A percentile compares a stretch with the other conserved stretches of the same genome.
Conservation (phyloP, 768 basidiomycete genomes). For the Tylopilus cervinicoccineus region DNA sequence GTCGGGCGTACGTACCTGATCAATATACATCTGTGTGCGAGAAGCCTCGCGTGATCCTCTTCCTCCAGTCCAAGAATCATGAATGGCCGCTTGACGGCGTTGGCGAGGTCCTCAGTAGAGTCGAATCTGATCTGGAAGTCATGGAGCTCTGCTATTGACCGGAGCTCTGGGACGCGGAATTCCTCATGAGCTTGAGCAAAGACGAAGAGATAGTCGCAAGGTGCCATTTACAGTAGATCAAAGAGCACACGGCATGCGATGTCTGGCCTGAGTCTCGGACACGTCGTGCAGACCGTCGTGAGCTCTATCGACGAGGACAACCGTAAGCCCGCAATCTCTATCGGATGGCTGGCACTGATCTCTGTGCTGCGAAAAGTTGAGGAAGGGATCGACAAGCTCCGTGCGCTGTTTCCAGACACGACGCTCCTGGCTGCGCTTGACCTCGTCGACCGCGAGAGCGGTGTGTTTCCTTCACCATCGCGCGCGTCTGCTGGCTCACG, state of each 20-base stretch:
- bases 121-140: constrained; percentile 54
- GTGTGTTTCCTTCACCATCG: constrained; percentile 32
- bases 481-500: neutral
- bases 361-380: constrained; percentile 35
- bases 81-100: constrained; percentile 54
- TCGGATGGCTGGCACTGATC: neutral
- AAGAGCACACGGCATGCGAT: constrained; percentile 5
- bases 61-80: constrained; percentile 65
- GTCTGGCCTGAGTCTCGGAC: constrained; percentile 18
- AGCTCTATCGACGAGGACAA: constrained; percentile 30
- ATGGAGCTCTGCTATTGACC: constrained; percentile 71
- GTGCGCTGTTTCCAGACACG: constrained; percentile 56
- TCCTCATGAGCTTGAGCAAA: constrained; percentile 81
- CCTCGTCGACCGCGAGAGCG: constrained; percentile 66
- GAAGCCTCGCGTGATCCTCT: constrained; percentile 69
- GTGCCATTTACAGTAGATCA: constrained; percentile 14
- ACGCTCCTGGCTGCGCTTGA: constrained; percentile 70
- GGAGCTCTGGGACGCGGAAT: constrained; percentile 81
- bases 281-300: constrained; percentile 31
- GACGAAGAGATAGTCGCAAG: constrained; percentile 52
- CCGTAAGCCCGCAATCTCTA: constrained; percentile 23
- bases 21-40: constrained; percentile 76
- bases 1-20: constrained; percentile 66
- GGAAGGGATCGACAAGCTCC: constrained; percentile 52
- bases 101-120: constrained; percentile 44